Conservation (phyloP, 2,329 filamentous ascomycete species). For the Hypoxylon sp. region DNA sequence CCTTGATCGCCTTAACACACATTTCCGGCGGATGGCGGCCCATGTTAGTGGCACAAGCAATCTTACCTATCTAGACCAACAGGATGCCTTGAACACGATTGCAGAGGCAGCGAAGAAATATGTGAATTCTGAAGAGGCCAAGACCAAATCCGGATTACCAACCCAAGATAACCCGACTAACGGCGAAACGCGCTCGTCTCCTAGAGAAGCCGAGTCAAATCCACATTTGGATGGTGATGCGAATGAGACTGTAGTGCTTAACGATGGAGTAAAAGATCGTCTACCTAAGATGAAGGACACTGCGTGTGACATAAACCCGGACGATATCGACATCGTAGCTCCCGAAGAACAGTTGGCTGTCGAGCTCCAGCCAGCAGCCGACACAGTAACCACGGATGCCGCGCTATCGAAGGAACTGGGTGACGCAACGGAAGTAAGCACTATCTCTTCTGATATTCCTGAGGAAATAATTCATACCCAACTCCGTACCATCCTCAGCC, state of each 20-base stretch:
- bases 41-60: constrained; percentile 58
- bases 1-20: constrained; percentile 58
- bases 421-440: constrained; percentile 30
- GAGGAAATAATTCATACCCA: constrained; percentile 3
- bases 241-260: constrained; percentile 7
- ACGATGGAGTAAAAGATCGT: constrained; percentile 23
- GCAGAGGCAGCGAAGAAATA: constrained; percentile 67
- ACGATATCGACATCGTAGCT: constrained; percentile 67
- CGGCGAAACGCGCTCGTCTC: constrained; percentile 16
- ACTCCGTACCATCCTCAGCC: background rate
- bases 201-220: constrained; percentile 9
- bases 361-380: constrained; percentile 46
- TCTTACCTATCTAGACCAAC: constrained; percentile 55
- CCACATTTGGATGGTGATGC: constrained; percentile 9
- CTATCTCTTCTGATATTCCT: background rate
- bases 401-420: constrained; percentile 25
- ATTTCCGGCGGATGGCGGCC: constrained; percentile 62
- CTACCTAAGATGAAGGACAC: constrained; percentile 43
- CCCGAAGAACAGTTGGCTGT: constrained; percentile 57
- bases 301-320: constrained; percentile 57
- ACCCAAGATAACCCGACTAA: constrained; percentile 1
- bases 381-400: constrained; percentile 34
- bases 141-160: constrained; percentile 22
- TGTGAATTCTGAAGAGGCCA: constrained; percentile 59
- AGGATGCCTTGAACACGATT: constrained; percentile 66